phyloP scores from a whole-genome alignment of 1,139 yeast species.

The Pichia cactophila region DNA sequence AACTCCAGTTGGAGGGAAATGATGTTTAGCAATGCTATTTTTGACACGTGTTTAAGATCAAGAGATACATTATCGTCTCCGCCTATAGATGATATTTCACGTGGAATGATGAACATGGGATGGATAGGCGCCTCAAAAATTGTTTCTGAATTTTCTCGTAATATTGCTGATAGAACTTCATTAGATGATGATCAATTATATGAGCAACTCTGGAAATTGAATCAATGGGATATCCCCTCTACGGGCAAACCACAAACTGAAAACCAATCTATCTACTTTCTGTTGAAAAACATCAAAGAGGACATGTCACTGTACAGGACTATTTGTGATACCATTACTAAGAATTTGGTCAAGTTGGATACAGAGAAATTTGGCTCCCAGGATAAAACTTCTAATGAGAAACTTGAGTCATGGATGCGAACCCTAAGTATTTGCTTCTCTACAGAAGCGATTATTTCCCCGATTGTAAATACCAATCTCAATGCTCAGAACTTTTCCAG shows the following conservation, averaged over 20 bases:
- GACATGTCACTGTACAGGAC: slow-evolving; percentile 20
- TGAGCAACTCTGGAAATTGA: slow-evolving; percentile 64
- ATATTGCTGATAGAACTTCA: not conserved
- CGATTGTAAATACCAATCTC: slow-evolving; percentile 4
- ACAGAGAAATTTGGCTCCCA: not conserved
- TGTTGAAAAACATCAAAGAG: slow-evolving; percentile 38
- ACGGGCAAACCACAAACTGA: slow-evolving; percentile 30
- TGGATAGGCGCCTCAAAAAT: slow-evolving; percentile 41
- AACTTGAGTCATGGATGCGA: slow-evolving; percentile 30
- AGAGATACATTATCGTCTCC: slow-evolving; percentile 1
- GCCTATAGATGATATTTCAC: slow-evolving; percentile 23
- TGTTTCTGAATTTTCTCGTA: slow-evolving; percentile 14
- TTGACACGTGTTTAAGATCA: slow-evolving; percentile 38
- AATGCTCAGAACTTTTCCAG: slow-evolving; percentile 6
- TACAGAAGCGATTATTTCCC: slow-evolving; percentile 20
- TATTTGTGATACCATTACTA: slow-evolving; percentile 23
- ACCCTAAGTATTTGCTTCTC: slow-evolving; percentile 33
- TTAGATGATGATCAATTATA: slow-evolving; percentile 20
- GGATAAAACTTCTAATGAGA: slow-evolving; percentile 1
- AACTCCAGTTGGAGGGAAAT: slow-evolving; percentile 36
- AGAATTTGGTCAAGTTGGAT: slow-evolving; percentile 15
- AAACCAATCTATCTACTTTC: slow-evolving; percentile 40
- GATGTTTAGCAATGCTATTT: slow-evolving; percentile 47
- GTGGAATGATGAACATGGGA: slow-evolving; percentile 40
- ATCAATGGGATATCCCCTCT: slow-evolving; percentile 60